Evolutionary conservation across 768 basidiomycete species (phyloP).

Genomic region (Auricularia sp.): DNA sequence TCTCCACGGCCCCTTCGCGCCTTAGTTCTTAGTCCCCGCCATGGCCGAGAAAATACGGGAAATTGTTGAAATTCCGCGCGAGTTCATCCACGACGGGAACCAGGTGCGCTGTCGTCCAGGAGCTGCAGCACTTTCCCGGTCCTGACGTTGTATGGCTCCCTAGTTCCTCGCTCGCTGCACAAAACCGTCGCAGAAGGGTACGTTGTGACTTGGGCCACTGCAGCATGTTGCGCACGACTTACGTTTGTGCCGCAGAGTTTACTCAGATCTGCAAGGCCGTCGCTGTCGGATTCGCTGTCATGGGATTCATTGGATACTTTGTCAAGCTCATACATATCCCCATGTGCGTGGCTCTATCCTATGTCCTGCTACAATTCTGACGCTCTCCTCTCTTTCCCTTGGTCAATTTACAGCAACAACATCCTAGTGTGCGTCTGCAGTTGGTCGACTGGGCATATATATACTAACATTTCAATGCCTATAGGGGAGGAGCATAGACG

Average conservation of each 20-base stretch:
- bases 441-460: background rate
- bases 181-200: conserved; percentile 93
- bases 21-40: conserved; percentile 4
- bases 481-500: conserved; percentile 62
- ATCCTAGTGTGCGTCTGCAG: conserved; percentile 79
- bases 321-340: conserved; percentile 98
- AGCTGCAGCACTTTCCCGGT: background rate
- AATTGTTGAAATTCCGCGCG: conserved; percentile 82
- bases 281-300: conserved; percentile 93
- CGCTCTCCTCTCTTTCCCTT: conserved; percentile 5
- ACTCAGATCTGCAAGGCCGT: conserved; percentile 91
- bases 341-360: conserved; percentile 49
- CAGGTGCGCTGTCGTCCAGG: conserved; percentile 47
- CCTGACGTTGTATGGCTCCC: background rate
- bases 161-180: conserved; percentile 97
- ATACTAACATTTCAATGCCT: conserved; percentile 18
- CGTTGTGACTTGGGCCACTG: conserved; percentile 11
- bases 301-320: conserved; percentile 99
- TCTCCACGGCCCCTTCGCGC: background rate
- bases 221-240: conserved; percentile 1
- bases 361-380: conserved; percentile 14
- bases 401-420: conserved; percentile 60
- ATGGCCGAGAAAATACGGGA: conserved; percentile 92
- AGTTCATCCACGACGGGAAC: conserved; percentile 87
- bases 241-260: conserved; percentile 56